Evolutionary conservation across 257 asterid genomes (phyloP), one percentile per base, ranked within the genome.

Genomic region (Asclepias syriaca): DNA sequence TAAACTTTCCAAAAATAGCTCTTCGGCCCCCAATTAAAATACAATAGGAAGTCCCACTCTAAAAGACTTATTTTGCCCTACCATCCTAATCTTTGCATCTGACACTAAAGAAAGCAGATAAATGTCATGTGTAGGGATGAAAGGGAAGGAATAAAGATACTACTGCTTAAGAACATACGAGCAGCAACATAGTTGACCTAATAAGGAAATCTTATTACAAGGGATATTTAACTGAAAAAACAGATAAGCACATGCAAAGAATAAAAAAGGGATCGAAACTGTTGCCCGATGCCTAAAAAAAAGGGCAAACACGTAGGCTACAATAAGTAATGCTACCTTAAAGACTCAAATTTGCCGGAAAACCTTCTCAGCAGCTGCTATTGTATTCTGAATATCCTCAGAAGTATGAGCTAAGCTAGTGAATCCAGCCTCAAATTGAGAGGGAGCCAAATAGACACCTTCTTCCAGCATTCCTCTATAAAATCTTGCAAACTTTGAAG

Each of bases 401-500:
- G 78, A 11, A 37, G 95, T 85, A 68, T 95, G 99, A 14, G 98
- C 87, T 75, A 95, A 84, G 86, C 99, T 81, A 1, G 96, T 95
- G 74, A 95, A 95, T 45, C 99, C 99, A 57, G 98, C 99, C 85
- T 95, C 99, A 61, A 95, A 95, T 72, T 95, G 98, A 11, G 99
- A 95, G 16, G 99, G 99, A 0, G 99, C 99, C 0, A 95, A 81
- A 72, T 95, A 95, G 32, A 95, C 92, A 2, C 99, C 99, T 84
- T 92, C 97, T 84, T 92, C 97, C 72, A 95, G 82, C 99, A 95
- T 92, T 46, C 94, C 97, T 71, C 92, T 67, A 58, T 80, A 82
- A 70, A 95, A 95, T 80, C 83, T 90, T 0, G 80, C 98, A 15
- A 95, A 95, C 71, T 95, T 95, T 1, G 85, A 83, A 11, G 96